These are phyloP conservation scores for Salix viminalis DNA, from an alignment of 345 rosid species.

Conservation along the genomic window DNA sequence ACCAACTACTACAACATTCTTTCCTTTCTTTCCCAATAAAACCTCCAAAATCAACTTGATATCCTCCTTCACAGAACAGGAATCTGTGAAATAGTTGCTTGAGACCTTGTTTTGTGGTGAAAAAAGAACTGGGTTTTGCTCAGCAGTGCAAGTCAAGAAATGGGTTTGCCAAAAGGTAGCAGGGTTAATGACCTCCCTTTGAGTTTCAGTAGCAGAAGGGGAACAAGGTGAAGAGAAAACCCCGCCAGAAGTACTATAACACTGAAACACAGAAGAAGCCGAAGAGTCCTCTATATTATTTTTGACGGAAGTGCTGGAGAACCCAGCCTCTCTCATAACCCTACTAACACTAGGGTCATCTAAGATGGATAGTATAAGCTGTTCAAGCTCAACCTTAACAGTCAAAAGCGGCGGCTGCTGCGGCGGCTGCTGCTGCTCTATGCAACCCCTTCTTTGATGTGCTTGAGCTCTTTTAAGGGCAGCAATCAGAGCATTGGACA, in stretches of 20 bases:
- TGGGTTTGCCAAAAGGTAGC: conserved; percentile 54
- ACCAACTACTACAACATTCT: conserved; percentile 69
- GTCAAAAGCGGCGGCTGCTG: conserved; percentile 52
- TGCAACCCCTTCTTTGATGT: conserved; percentile 48
- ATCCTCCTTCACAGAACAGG: conserved; percentile 47
- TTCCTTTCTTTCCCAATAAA: conserved; percentile 55
- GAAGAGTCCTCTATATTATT: conserved; percentile 67
- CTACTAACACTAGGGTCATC: conserved; percentile 89
- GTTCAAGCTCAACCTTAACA: conserved; percentile 69
- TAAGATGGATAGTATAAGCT: conserved; percentile 59
- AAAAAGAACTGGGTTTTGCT: conserved; percentile 44
- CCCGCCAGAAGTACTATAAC: conserved; percentile 54
- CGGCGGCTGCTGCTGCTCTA: conserved; percentile 42
- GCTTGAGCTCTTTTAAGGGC: conserved; percentile 56
- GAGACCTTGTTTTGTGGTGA: conserved; percentile 42
- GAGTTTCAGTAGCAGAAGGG: conserved; percentile 50
- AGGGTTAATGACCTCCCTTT: conserved; percentile 39
- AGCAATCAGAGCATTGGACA: conserved; percentile 50
- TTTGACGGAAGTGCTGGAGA: conserved; percentile 73
- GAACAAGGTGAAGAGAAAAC: conserved; percentile 89
- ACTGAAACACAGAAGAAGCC: conserved; percentile 60
- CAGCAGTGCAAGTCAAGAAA: conserved; percentile 47
- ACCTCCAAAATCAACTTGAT: conserved; percentile 63
- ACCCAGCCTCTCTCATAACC: conserved; percentile 93
- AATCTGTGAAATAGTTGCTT: conserved; percentile 26